Base-by-base conservation (phyloP, 208 protist genomes). In the Acanthamoeba castellanii region DNA sequence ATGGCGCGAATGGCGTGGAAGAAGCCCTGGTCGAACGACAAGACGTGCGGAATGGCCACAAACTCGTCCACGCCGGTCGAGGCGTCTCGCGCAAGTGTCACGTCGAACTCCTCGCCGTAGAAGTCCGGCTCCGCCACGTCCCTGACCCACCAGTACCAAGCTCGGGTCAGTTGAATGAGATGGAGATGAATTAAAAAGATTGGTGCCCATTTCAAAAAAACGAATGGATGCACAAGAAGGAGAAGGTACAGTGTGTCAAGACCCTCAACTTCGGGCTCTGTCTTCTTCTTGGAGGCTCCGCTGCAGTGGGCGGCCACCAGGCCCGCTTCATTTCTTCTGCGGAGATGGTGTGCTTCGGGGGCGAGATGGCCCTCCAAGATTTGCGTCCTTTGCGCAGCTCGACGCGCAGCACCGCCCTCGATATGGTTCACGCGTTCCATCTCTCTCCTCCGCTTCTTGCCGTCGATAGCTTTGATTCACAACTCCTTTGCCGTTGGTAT, bases 21-120 rank as follows among this genome's bases (percentile, higher is more conserved):
- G 57, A 96, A 96, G n/a, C 95, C 95, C 74, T 96, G 95, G 74
- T 96, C 95, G 34, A 95, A 96, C 32, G 91, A 95, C 25, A 96
- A 72, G 34, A 84, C 90, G 93, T 94, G 84, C 45, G 95, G 95
- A n/a, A 96, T 59, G 55, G 64, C n/a, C 45, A 70, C 74, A 14
- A 96, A 89, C 82, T 92, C 95, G 72, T 93, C 82, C 72, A 61
- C 13, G 22, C 61, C 59, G 25, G 88, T 96, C 11, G 34, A n/a
- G 70, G 42, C 9, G 30, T 95, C 74, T 2, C 57, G 30, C 34
- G 95, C 91, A 14, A 84, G 70, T 42, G 37, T 68, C 47, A 96
- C 76, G 72, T 96, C 95, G 59, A 96, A 95, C 64, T 96, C 95
- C 59, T 96, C 91, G 13, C 45, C 45, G 37, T 82, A 82, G 74